Percentiles rank a stretch among this genome's conserved stretches.
phyloP scores from a whole-genome alignment of 2,329 filamentous ascomycete species.

The Botrytis galanthina region DNA sequence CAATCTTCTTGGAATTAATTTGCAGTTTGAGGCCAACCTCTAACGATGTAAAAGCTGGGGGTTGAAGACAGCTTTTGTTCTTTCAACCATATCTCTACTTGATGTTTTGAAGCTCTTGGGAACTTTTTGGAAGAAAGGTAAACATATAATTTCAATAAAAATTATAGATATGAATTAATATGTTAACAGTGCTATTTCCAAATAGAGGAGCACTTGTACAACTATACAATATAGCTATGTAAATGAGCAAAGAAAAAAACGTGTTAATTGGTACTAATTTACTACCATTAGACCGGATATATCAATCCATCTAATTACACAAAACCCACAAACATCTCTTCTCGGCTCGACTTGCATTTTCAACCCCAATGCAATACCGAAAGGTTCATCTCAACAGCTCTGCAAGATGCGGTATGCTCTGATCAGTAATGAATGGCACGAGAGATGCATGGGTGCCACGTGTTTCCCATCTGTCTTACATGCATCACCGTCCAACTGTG shows the following conservation, averaged over 20 bases:
- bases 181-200: too few relatives aligned
- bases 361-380: neutral
- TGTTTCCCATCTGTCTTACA: slow-evolving; percentile 18
- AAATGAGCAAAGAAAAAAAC: neutral
- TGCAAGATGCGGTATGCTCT: neutral
- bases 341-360: neutral
- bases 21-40: too few relatives aligned
- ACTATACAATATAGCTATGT: neutral
- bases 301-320: neutral
- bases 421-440: neutral
- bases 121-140: too few relatives aligned
- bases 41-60: too few relatives aligned
- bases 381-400: neutral
- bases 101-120: fast-evolving
- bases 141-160: neutral
- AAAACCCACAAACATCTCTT: neutral
- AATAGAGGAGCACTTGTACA: neutral
- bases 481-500: neutral
- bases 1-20: too few relatives aligned
- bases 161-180: neutral
- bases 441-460: slow-evolving; percentile 7
- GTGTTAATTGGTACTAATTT: neutral
- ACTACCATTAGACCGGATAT: neutral
- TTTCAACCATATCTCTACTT: neutral
- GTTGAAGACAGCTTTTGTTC: neutral